Conservation (phyloP, 2,329 filamentous ascomycete species). For the Claviceps fusiformis region DNA sequence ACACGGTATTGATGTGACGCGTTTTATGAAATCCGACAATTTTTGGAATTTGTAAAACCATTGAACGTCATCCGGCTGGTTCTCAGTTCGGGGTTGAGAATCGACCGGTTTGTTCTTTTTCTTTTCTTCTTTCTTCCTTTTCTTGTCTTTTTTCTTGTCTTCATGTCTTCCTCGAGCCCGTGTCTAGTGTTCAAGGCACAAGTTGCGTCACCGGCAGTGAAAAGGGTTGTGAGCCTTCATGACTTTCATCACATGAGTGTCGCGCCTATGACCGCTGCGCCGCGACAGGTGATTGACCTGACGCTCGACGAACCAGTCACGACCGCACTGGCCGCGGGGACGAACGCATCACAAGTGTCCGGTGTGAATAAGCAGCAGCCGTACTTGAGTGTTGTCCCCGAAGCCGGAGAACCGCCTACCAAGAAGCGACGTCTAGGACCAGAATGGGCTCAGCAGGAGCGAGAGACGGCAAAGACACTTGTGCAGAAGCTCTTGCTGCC, state of each 20-base stretch:
- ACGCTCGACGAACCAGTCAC: conserved; percentile 7
- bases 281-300: conserved; percentile 18
- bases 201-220: not conserved
- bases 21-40: not conserved
- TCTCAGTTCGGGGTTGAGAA: not conserved
- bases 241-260: conserved; percentile 13
- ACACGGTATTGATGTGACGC: not conserved
- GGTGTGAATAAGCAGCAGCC: not conserved
- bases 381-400: not conserved
- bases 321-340: not conserved
- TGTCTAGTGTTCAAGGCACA: not conserved
- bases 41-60: not conserved
- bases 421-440: conserved; percentile 19
- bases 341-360: not conserved
- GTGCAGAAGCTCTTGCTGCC: conserved; percentile 20
- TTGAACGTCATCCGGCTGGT: not conserved
- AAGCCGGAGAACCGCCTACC: conserved; percentile 13
- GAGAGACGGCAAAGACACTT: conserved; percentile 12
- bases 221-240: not conserved
- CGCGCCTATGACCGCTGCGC: conserved; percentile 13
- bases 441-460: conserved; percentile 1
- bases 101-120: not conserved
- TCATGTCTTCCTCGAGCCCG: not conserved
- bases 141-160: not conserved
- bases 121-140: not conserved